Evolutionary conservation across 371 early-diverging fungal species (phyloP).

Genomic region (Mucor racemosus): DNA sequence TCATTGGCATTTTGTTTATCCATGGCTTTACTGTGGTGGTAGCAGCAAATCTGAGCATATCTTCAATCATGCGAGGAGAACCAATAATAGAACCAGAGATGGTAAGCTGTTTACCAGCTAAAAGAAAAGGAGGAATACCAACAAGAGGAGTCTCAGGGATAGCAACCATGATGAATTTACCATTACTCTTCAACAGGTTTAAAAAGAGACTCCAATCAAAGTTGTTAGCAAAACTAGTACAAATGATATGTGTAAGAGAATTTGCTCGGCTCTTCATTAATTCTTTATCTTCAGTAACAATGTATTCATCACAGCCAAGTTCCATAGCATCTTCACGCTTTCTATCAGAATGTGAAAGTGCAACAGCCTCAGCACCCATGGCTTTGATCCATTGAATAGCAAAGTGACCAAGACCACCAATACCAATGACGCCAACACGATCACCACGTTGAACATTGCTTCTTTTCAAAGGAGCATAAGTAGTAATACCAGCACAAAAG

Average conservation of each 20-base stretch:
- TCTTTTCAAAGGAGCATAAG: slow-evolving; percentile 62
- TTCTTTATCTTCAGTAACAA: slow-evolving; percentile 99
- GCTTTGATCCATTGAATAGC: slow-evolving; percentile 62
- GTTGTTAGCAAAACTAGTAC: background rate
- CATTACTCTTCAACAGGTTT: slow-evolving; percentile 46
- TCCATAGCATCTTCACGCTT: slow-evolving; percentile 42
- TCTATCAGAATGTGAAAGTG: slow-evolving; percentile 30
- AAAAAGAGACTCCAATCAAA: slow-evolving; percentile 29
- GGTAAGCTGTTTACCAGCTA: slow-evolving; percentile 34
- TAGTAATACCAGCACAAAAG: slow-evolving; percentile 63
- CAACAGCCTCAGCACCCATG: slow-evolving; percentile 69
- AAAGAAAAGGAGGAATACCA: background rate
- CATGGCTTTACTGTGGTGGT: slow-evolving; percentile 62
- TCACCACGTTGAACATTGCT: slow-evolving; percentile 51
- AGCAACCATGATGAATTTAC: slow-evolving; percentile 60
- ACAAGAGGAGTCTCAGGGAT: slow-evolving; percentile 50
- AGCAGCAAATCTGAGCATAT: slow-evolving; percentile 71
- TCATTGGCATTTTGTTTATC: slow-evolving; percentile 63
- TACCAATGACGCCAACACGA: slow-evolving; percentile 60
- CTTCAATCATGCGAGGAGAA: slow-evolving; percentile 44
- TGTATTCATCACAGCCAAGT: slow-evolving; percentile 95
- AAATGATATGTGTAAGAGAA: background rate
- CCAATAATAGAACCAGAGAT: slow-evolving; percentile 72
- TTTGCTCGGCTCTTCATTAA: slow-evolving; percentile 42
- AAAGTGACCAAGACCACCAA: slow-evolving; percentile 74